Percentiles rank a stretch among this genome's conserved stretches.
Evolutionary conservation across 495 filamentous ascomycete species (phyloP).

Genomic region (Aspergillus nanangensis): DNA sequence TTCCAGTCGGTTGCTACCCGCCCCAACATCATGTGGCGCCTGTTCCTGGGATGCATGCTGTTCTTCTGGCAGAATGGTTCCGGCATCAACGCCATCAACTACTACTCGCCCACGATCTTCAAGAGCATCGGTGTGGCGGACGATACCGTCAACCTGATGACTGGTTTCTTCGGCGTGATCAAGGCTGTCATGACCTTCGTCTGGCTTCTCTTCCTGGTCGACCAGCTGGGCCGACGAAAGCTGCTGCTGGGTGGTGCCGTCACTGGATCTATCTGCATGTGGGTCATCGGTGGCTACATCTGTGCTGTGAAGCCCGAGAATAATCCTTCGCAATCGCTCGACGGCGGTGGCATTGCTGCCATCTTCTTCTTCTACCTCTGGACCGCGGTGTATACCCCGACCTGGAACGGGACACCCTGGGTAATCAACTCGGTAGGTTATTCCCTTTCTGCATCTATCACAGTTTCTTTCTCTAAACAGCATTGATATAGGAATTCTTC

Average conservation of each 20-base stretch:
- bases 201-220: slow-evolving; percentile 66
- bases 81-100: slow-evolving; percentile 68
- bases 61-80: slow-evolving; percentile 65
- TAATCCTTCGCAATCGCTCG: slow-evolving; percentile 34
- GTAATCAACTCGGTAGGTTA: slow-evolving; percentile 49
- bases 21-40: slow-evolving; percentile 52
- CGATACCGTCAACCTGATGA: slow-evolving; percentile 37
- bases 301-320: slow-evolving; percentile 54
- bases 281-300: slow-evolving; percentile 65
- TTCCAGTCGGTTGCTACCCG: slow-evolving; percentile 50
- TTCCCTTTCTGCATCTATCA: not conserved
- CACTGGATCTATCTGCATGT: slow-evolving; percentile 65
- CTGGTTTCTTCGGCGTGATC: slow-evolving; percentile 48
- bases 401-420: slow-evolving; percentile 70
- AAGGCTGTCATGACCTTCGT: slow-evolving; percentile 54
- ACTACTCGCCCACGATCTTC: slow-evolving; percentile 60
- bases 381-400: slow-evolving; percentile 69
- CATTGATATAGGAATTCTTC: slow-evolving; percentile 51
- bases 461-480: slow-evolving; percentile 5
- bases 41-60: slow-evolving; percentile 62
- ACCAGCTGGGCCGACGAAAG: slow-evolving; percentile 63
- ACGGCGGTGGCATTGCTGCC: slow-evolving; percentile 57
- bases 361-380: slow-evolving; percentile 77
- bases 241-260: slow-evolving; percentile 67
- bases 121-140: slow-evolving; percentile 47